Base-by-base conservation (phyloP, 2,329 filamentous ascomycete species). In the Alternaria conjuncta region DNA sequence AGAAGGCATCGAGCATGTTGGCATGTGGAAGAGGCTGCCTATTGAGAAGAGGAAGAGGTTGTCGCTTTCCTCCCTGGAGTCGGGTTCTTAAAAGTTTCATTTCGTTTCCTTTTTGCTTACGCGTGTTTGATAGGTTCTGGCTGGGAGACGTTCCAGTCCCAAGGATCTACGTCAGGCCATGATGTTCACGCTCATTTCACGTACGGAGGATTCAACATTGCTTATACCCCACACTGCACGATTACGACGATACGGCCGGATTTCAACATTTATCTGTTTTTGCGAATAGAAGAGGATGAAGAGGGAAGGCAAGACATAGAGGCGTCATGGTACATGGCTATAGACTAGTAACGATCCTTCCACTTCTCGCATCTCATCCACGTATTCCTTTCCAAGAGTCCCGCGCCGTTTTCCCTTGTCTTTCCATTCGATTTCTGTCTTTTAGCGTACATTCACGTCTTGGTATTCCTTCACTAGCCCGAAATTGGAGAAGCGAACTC, bases 1-100 rank as follows among this genome's bases (percentile, higher is more conserved):
- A 79, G 93, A 96, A 74, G 92, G 91, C 5, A 95, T 97, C 58
- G 84, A 87, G 68, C 93, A 97, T 82, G 86, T 96, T 18, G 94
- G 92, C 63, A 96, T 97, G 94, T 97, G 88, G 86, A 86, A 81
- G 78, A 71, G 82, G 61, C 41, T 85, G 6, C 50, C 53, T 12
- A 20, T 69, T 6, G 64, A 66, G 30, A 64, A 60, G 49, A 45
- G 57, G 15, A 67, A 67, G 60, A 63, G 65, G 59, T 54, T 67
- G 44, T 65, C 62, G 10, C 46, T 67, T 6, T 67, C 65, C 10
- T 67, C 65, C 7, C 20, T 60, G 2, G 65, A 67, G 5, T 57
- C 63, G 36, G 36, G 36, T 15, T 51, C 45, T 9, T 55, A 18
- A 43, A 13, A 13, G 11, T 18, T 21, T 23, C 6, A 7, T 18